Evolutionary conservation across 805 yeast genomes (phyloP).

Genomic region (Cyberlindnera misumaiensis): DNA sequence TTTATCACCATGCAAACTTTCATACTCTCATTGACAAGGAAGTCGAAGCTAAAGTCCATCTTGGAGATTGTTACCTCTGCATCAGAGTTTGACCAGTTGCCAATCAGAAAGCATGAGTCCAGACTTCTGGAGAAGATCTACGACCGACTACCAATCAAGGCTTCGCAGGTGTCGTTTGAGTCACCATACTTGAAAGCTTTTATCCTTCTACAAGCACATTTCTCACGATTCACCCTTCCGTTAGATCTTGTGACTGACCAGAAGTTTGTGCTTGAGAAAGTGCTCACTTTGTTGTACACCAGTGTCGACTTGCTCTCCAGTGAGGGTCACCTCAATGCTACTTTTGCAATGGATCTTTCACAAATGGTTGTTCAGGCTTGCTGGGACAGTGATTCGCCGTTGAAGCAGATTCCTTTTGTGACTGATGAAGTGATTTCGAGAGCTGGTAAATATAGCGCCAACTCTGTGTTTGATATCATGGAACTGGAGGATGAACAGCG

Average conservation of each 20-base stretch:
- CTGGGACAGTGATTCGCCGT: constrained; percentile 74
- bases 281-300: constrained; percentile 52
- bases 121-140: constrained; percentile 42
- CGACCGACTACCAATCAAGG: constrained; percentile 57
- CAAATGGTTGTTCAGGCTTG: constrained; percentile 86
- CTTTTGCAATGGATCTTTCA: constrained; percentile 76
- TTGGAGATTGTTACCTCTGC: constrained; percentile 63
- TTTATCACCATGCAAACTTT: constrained; percentile 63
- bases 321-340: constrained; percentile 73
- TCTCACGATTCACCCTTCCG: constrained; percentile 58
- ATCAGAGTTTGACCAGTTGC: constrained; percentile 62
- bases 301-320: constrained; percentile 71
- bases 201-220: constrained; percentile 72
- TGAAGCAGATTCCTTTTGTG: constrained; percentile 77
- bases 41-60: constrained; percentile 52
- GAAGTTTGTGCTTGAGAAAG: constrained; percentile 39
- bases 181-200: constrained; percentile 67
- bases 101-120: constrained; percentile 58
- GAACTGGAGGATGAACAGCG: constrained; percentile 67
- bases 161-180: constrained; percentile 28
- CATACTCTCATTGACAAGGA: constrained; percentile 40
- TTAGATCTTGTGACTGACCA: constrained; percentile 57
- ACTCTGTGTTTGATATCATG: constrained; percentile 75
- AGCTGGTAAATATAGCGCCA: constrained; percentile 50
- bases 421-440: constrained; percentile 42